Percentiles rank a stretch among this genome's conserved stretches.
These are phyloP conservation scores for Verruconis gallopava DNA, from an alignment of 2,329 filamentous ascomycete genomes.

Conservation along the genomic window DNA sequence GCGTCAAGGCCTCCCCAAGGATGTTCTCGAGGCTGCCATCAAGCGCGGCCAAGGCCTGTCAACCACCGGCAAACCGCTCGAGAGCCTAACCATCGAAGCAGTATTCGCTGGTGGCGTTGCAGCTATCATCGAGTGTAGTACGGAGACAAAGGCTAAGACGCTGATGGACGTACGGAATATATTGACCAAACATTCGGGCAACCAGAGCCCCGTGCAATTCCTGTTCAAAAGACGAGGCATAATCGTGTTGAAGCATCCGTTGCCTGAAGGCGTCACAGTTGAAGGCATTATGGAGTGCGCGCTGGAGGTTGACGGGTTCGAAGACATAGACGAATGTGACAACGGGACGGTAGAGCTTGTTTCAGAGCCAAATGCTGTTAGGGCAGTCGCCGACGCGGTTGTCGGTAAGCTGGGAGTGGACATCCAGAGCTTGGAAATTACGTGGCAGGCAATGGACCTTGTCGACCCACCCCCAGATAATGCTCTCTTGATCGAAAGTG, in stretches of 20 bases:
- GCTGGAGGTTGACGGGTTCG: constrained; percentile 71
- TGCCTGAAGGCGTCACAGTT: constrained; percentile 35
- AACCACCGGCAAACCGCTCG: constrained; percentile 59
- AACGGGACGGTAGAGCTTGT: constrained; percentile 32
- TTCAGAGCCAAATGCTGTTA: constrained; percentile 54
- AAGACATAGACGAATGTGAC: constrained; percentile 46
- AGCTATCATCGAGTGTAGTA: constrained; percentile 72
- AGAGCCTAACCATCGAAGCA: constrained; percentile 64
- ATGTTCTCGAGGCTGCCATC: constrained; percentile 71
- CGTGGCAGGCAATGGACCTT: constrained; percentile 75
- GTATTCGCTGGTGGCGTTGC: constrained; percentile 63
- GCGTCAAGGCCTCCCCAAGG: constrained; percentile 74
- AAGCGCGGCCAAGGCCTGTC: constrained; percentile 80
- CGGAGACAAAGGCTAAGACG: constrained; percentile 63
- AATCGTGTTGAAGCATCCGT: constrained; percentile 48
- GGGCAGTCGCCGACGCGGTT: constrained; percentile 50
- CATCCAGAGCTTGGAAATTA: constrained; percentile 63
- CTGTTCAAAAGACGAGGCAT: constrained; percentile 74
- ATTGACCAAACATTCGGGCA: constrained; percentile 58
- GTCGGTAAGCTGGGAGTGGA: constrained; percentile 50
- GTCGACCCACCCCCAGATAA: constrained; percentile 47
- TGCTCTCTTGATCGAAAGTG: constrained; percentile 2
- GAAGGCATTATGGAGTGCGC: constrained; percentile 69
- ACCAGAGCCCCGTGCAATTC: constrained; percentile 61
- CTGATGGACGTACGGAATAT: constrained; percentile 59